Conservation (phyloP, 2,329 filamentous ascomycete species). For the Alternaria rosae region DNA sequence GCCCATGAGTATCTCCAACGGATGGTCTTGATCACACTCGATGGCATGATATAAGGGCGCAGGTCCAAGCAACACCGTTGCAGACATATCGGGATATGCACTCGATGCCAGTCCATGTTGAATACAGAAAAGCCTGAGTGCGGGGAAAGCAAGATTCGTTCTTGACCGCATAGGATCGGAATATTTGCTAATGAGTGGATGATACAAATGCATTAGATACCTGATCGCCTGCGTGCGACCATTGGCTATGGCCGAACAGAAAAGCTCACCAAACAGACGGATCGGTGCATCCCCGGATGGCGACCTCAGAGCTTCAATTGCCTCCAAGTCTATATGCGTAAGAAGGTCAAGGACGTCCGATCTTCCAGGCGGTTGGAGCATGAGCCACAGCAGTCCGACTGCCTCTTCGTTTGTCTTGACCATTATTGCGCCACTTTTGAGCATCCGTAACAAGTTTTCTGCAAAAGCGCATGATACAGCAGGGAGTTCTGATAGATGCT, state of each 20-base stretch:
- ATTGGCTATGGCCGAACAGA: too few relatives aligned
- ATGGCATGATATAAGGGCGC: not conserved
- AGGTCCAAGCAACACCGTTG: not conserved
- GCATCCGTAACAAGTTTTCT: not conserved
- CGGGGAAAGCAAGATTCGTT: not conserved
- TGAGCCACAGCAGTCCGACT: not conserved
- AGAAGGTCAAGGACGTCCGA: too few relatives aligned
- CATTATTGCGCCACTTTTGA: not conserved
- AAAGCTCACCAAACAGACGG: too few relatives aligned
- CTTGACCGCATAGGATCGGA: too few relatives aligned
- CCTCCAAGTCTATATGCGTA: too few relatives aligned
- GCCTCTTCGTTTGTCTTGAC: not conserved
- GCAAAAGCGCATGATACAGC: not conserved
- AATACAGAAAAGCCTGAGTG: not conserved
- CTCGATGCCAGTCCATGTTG: too few relatives aligned
- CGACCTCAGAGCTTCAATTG: too few relatives aligned
- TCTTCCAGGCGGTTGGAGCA: not conserved
- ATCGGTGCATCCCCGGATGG: too few relatives aligned
- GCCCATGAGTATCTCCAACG: not conserved
- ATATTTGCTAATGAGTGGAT: too few relatives aligned
- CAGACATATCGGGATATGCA: too few relatives aligned
- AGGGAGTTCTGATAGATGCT: not conserved
- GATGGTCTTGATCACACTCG: rapidly evolving
- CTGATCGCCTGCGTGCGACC: too few relatives aligned
- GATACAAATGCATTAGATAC: too few relatives aligned